A percentile compares a stretch with the other conserved stretches of the same genome.
These are phyloP conservation scores for Calonectria hawksworthii DNA, from an alignment of 2,329 filamentous ascomycete species.

Conservation along the genomic window DNA sequence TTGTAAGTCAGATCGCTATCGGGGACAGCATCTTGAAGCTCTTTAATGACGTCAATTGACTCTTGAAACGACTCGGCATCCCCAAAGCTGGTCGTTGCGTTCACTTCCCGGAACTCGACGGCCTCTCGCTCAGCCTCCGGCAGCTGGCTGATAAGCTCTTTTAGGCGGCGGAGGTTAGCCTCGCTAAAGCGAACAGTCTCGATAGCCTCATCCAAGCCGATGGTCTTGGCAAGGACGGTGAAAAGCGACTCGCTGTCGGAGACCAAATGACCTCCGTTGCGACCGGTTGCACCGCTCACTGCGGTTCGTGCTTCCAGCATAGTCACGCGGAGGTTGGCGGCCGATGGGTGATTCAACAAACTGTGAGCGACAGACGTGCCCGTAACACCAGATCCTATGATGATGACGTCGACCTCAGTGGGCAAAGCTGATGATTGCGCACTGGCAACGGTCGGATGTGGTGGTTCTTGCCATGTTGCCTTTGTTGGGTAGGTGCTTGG, in stretches of 20 bases:
- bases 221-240: conserved; percentile 43
- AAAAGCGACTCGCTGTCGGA: conserved; percentile 56
- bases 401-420: conserved; percentile 35
- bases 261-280: conserved; percentile 48
- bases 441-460: conserved; percentile 39
- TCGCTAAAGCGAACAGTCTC: conserved; percentile 58
- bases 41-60: neutral
- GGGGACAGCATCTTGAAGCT: conserved; percentile 25
- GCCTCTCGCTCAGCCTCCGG: conserved; percentile 11
- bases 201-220: conserved; percentile 54
- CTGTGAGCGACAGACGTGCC: conserved; percentile 43
- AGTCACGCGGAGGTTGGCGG: conserved; percentile 27
- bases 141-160: conserved; percentile 25
- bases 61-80: conserved; percentile 25
- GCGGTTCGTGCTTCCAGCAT: conserved; percentile 48
- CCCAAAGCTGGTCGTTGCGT: conserved; percentile 24
- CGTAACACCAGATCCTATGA: conserved; percentile 49
- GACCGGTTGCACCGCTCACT: conserved; percentile 48
- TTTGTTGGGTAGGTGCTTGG: conserved; percentile 26
- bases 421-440: conserved; percentile 39
- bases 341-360: conserved; percentile 37
- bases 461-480: conserved; percentile 31
- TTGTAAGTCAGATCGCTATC: conserved; percentile 31
- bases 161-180: conserved; percentile 29
- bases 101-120: conserved; percentile 27